Percentiles rank a stretch among this genome's conserved stretches.
These are phyloP conservation scores for Apiotrichum montevideense DNA, from an alignment of 1,284 basidiomycete genomes.

Conservation along the genomic window DNA sequence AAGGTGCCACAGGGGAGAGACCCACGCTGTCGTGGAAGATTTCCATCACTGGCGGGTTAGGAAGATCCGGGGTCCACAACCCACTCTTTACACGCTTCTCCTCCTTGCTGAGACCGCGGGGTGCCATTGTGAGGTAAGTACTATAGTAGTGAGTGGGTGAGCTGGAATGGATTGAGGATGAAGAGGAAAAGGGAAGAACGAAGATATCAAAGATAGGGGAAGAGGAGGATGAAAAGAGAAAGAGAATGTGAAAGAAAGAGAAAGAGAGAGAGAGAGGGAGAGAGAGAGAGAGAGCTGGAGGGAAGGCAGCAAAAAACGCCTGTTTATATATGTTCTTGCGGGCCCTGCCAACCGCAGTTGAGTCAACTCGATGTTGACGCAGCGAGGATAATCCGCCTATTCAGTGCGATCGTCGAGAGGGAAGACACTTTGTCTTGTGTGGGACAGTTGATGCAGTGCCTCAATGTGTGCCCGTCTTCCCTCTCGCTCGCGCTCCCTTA, in stretches of 20 bases:
- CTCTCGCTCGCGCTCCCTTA: no score
- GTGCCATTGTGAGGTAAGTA: slow-evolving; percentile 30
- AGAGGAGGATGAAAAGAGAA: neutral
- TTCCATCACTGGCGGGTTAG: slow-evolving; percentile 56
- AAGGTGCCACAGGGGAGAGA: no score
- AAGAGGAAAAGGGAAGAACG: neutral
- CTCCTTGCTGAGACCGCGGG: slow-evolving; percentile 40
- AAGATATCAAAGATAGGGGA: neutral
- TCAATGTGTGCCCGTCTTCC: no score
- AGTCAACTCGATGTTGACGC: no score
- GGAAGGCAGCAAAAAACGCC: neutral
- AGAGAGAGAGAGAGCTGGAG: slow-evolving; percentile 1
- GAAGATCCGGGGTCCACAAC: slow-evolving; percentile 6
- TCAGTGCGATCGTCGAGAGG: no score
- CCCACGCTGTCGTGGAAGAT: slow-evolving; percentile 81
- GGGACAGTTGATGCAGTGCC: no score
- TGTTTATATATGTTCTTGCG: no score
- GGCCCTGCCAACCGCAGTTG: no score
- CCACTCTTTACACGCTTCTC: slow-evolving; percentile 46
- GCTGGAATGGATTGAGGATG: neutral
- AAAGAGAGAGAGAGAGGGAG: neutral
- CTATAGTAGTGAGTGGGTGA: neutral
- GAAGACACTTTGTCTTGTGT: no score
- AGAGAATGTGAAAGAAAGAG: no score
- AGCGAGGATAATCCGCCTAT: no score